These are phyloP conservation scores for Gossypium rotundifolium DNA, from an alignment of 345 rosid genomes.

Conservation along the genomic window DNA sequence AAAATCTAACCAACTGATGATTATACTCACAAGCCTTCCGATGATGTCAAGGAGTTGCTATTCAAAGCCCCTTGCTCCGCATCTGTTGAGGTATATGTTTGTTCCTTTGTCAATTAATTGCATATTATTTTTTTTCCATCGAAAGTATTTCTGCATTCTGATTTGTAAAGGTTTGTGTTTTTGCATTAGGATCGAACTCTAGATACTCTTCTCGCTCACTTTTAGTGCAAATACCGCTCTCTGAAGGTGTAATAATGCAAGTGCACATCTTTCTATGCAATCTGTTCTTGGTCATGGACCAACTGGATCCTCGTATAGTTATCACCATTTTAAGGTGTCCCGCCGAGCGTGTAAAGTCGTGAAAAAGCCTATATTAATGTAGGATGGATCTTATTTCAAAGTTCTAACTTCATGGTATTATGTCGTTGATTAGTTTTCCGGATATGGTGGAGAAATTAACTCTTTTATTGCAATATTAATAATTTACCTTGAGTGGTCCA, in stretches of 20 bases:
- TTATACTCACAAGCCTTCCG: slow-evolving; percentile 30
- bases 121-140: background rate
- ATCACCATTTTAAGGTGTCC: background rate
- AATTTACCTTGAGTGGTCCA: background rate
- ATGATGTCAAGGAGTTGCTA: slow-evolving; percentile 39
- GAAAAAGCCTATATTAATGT: background rate
- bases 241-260: background rate
- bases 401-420: background rate
- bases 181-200: background rate
- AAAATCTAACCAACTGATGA: slow-evolving; percentile 36
- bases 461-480: background rate
- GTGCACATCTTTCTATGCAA: background rate
- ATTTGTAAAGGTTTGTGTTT: background rate
- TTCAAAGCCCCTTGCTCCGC: slow-evolving; percentile 46
- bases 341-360: background rate
- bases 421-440: background rate
- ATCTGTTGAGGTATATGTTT: slow-evolving; percentile 65
- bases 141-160: background rate
- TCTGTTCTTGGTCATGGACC: background rate
- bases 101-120: background rate
- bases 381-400: background rate
- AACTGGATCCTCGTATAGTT: background rate
- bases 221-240: background rate
- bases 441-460: background rate
- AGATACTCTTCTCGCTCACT: background rate